Conservation (phyloP, 2,329 filamentous ascomycete species). For the Phyllosticta capitalensis region DNA sequence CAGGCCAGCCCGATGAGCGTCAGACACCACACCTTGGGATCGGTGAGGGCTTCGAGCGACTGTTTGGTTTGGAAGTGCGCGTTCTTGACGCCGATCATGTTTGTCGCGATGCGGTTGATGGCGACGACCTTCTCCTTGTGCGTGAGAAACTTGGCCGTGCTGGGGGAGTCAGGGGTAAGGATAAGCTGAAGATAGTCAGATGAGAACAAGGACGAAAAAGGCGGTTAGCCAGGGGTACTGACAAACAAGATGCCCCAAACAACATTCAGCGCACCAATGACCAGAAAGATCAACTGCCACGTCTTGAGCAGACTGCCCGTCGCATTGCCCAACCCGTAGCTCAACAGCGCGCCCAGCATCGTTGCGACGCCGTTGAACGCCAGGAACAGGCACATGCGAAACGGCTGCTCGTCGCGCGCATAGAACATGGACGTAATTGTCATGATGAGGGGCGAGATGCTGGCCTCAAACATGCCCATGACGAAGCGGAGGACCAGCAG, state of each 20-base stretch:
- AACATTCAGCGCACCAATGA: constrained; percentile 28
- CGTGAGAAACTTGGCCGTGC: constrained; percentile 26
- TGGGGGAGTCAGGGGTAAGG: constrained; percentile 29
- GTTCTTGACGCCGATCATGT: constrained; percentile 35
- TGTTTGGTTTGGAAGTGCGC: constrained; percentile 27
- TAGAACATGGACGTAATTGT: constrained; percentile 32
- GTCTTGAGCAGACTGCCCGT: constrained; percentile 19
- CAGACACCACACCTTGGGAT: constrained; percentile 32
- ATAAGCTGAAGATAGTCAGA: constrained; percentile 14
- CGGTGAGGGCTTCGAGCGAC: constrained; percentile 31
- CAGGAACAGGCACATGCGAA: constrained; percentile 38
- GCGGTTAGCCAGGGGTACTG: not conserved
- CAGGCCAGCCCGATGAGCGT: constrained; percentile 33
- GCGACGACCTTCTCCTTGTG: constrained; percentile 32
- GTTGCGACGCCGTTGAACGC: constrained; percentile 31
- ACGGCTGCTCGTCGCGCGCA: constrained; percentile 28
- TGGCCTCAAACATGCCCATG: constrained; percentile 29
- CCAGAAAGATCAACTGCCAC: constrained; percentile 30
- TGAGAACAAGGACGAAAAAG: too few relatives aligned
- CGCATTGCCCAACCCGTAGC: constrained; percentile 27
- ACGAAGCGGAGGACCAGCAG: constrained; percentile 26
- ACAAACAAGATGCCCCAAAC: constrained; percentile 26
- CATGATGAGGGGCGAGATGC: constrained; percentile 27
- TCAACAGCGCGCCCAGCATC: constrained; percentile 28
- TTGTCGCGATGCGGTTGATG: constrained; percentile 30